phyloP scores from a whole-genome alignment of 257 asterid genomes.

The Solanum neorickii region DNA sequence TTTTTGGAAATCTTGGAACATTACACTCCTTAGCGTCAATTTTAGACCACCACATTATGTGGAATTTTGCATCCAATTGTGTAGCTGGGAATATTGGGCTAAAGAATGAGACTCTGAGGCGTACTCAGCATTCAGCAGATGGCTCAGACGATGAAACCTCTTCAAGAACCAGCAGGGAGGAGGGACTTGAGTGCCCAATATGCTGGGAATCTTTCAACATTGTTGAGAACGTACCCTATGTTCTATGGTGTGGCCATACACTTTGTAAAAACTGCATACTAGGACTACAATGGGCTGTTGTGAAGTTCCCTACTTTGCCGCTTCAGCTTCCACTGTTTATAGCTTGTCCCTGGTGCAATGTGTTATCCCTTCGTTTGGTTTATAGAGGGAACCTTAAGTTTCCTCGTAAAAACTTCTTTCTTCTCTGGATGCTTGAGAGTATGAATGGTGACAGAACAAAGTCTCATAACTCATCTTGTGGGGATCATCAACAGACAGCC shows the following conservation, averaged over 20 bases:
- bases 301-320: slow-evolving; percentile 64
- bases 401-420: slow-evolving; percentile 91
- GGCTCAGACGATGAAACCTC: slow-evolving; percentile 71
- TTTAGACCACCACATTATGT: slow-evolving; percentile 19
- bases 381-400: slow-evolving; percentile 66
- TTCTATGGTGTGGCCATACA: slow-evolving; percentile 96
- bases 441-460: slow-evolving; percentile 79
- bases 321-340: slow-evolving; percentile 86
- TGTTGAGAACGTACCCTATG: slow-evolving; percentile 84
- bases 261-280: slow-evolving; percentile 91
- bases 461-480: slow-evolving; percentile 39
- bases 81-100: slow-evolving; percentile 44
- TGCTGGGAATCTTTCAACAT: slow-evolving; percentile 95
- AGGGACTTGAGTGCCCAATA: slow-evolving; percentile 86
- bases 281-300: slow-evolving; percentile 85
- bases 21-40: not conserved
- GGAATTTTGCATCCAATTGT: slow-evolving; percentile 72
- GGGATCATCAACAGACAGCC: slow-evolving; percentile 39
- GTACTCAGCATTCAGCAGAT: slow-evolving; percentile 31
- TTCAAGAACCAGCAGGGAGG: slow-evolving; percentile 52
- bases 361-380: slow-evolving; percentile 65
- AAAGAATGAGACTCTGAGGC: slow-evolving; percentile 34
- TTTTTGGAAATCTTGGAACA: not conserved
- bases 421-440: slow-evolving; percentile 96
- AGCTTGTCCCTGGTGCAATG: slow-evolving; percentile 95